Percentiles rank a stretch among this genome's conserved stretches.
These are phyloP conservation scores for Colletotrichum truncatum DNA, from an alignment of 2,329 filamentous ascomycete genomes.

Conservation along the genomic window DNA sequence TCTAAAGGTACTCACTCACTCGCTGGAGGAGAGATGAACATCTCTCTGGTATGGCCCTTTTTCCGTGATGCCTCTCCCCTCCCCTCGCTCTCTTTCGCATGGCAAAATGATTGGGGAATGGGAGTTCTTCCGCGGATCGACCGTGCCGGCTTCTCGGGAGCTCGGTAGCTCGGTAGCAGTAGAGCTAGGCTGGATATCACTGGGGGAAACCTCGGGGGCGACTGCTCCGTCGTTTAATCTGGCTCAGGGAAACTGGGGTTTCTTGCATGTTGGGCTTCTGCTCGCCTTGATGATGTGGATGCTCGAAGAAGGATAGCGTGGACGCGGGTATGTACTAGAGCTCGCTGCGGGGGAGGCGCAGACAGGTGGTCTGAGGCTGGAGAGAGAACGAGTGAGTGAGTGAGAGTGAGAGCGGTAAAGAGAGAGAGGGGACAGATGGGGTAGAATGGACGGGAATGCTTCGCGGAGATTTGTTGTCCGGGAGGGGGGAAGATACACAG, in stretches of 20 bases:
- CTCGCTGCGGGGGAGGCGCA: neutral
- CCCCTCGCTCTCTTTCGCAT: neutral
- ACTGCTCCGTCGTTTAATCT: slow-evolving; percentile 17
- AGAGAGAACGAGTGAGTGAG: too few species aligned
- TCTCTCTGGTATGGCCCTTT: too few species aligned
- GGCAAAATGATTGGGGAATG: neutral
- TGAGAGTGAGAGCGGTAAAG: neutral
- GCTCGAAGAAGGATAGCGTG: neutral
- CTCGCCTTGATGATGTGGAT: neutral
- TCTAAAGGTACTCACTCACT: too few species aligned
- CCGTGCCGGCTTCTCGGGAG: slow-evolving; percentile 2
- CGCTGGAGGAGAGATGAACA: too few species aligned
- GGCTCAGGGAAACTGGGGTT: too few species aligned
- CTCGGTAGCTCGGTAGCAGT: neutral
- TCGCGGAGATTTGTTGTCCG: slow-evolving; percentile 3
- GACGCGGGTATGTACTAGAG: neutral
- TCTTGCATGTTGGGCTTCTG: too few species aligned
- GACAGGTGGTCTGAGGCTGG: neutral
- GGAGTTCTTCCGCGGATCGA: neutral
- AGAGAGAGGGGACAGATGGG: too few species aligned
- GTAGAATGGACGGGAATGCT: neutral
- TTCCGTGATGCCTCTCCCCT: neutral
- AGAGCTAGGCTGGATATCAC: neutral
- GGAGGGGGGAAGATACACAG: neutral
- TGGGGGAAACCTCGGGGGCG: slow-evolving; percentile 6